Evolutionary conservation across 75 land plant genomes (phyloP), one percentile per base, ranked within the genome.

Genomic region (Sequoiadendron giganteum): DNA sequence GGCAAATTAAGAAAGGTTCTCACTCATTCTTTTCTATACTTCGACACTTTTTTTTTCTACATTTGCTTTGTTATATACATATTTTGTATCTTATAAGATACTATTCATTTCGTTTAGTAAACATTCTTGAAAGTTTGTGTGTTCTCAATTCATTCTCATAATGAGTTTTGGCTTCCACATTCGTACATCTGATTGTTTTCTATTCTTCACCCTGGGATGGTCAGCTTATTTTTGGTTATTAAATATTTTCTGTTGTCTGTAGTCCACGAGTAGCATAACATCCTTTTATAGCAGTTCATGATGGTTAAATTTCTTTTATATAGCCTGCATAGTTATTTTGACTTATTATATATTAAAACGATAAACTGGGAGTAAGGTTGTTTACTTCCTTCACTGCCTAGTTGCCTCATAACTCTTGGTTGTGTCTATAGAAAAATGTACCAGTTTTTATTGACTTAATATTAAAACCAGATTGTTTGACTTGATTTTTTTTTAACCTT

Each of bases 1-100:
- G 97, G 97, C 42, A 98, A 98, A 88, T 91, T 98, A 77, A 89
- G 97, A 55, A 98, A 98, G 99, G 99, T 97, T 56, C 25, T 61
- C 88, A 43, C 39, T 34, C 7, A 7, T 36, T 49, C 70, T 13
- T 85, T 83, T 84, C 8, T 83, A 38, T 18, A 6, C 47, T 83
- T 87, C 10, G 49, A 48, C 8, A 38, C 25, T 25, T 45, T 0
- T 45, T 47, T 9, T 21, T 47, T 45, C 28, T 11, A 45, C n/a
- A 28, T 82, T 45, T 45, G 10, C 21, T 40, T 45, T n/a, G 25
- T 82, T 43, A 28, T 81, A 42, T 73, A 13, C 34, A 34, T 0
- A 28, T 45, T 43, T 45, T 45, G 1, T 43, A 28, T 82, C 14
- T 10, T 11, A 45, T 16, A 49, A 28, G 49, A 47, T 47, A 3